phyloP scores from a whole-genome alignment of 108 stramenopile species.

The Stephanodiscus minutulus region DNA sequence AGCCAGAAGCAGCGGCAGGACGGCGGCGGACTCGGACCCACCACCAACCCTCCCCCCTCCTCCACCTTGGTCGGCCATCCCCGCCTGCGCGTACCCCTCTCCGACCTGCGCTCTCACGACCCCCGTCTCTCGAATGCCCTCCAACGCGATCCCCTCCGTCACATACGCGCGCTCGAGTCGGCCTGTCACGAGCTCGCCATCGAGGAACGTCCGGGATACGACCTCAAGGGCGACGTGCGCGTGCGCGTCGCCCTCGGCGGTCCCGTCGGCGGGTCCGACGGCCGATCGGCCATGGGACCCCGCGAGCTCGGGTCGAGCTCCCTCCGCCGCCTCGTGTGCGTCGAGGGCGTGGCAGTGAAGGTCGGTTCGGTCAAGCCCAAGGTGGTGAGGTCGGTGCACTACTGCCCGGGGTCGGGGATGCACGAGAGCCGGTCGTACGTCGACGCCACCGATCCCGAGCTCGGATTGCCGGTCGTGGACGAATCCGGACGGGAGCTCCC shows the following conservation, averaged over 20 bases:
- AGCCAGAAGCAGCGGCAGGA: no score
- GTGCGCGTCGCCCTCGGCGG: constrained; percentile 80
- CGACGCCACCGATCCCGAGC: constrained; percentile 95
- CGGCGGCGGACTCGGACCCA: no score
- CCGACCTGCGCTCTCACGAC: constrained; percentile 73
- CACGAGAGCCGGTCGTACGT: constrained; percentile 87
- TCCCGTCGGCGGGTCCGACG: constrained; percentile 55
- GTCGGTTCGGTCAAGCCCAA: constrained; percentile 86
- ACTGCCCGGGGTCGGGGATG: constrained; percentile 87
- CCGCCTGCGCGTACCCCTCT: constrained; percentile 62
- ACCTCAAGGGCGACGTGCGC: constrained; percentile 50
- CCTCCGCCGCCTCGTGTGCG: constrained; percentile 88
- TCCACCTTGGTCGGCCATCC: constrained; percentile 51
- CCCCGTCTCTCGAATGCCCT: constrained; percentile 56
- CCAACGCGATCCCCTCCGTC: constrained; percentile 71
- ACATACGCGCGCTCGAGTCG: constrained; percentile 78
- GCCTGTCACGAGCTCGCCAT: constrained; percentile 76
- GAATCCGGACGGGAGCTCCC: constrained; percentile 70
- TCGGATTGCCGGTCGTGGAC: constrained; percentile 84
- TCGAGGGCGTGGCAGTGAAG: constrained; percentile 98
- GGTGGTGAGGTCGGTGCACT: constrained; percentile 96
- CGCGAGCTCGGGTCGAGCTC: constrained; percentile 66
- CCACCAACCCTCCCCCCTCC: constrained; percentile 3
- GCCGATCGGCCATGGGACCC: constrained; percentile 75
- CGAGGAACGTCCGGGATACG: constrained; percentile 77